Base-by-base conservation (phyloP, 2,329 filamentous ascomycete genomes). In the Dendryphion nanum region DNA sequence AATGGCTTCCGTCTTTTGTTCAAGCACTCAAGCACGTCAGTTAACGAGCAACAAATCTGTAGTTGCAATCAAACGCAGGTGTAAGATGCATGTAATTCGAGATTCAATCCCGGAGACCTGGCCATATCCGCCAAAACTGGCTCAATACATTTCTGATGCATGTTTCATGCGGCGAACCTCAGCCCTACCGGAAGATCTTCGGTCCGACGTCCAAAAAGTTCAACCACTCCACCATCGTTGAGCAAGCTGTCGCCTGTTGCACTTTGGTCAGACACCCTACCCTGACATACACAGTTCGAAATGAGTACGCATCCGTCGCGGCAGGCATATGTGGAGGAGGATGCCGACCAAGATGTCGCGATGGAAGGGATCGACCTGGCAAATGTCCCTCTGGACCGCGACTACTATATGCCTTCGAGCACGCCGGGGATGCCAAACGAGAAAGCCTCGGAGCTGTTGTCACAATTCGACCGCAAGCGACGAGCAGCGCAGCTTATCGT, bases 261-360 rank as follows among this genome's bases (percentile, higher is more conserved):
- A 26, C n/a, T n/a, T n/a, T n/a, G n/a, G n/a, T n/a, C n/a, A n/a
- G n/a, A n/a, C n/a, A n/a, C n/a, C n/a, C n/a, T n/a, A n/a, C n/a
- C n/a, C n/a, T n/a, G n/a, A n/a, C n/a, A n/a, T n/a, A n/a, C n/a
- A 41, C 33, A 35, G 30, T 37, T 40, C 55, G 60, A 47, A 15
- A 67, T 67, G 61, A 77, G 70, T 64, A 77, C 95, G 73, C 91
- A 96, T 73, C 91, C 91, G 41, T 82, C 91, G 64, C 81, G 93
- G 50, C 85, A 91, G 69, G 91, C 91, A 29, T 96, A 94, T 68
- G 89, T 97, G 48, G 91, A 97, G 75, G 91, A 96, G 61, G 82
- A 73, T 30, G 75, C 76, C 37, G 78, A 84, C 37, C 58, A 80
- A 71, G 73, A 77, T 53, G 71, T 71, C 37, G 73, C 74, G 33